A percentile compares a stretch with the other conserved stretches of the same genome.
phyloP scores from a whole-genome alignment of 257 asterid species.

The Solanum commersonii region DNA sequence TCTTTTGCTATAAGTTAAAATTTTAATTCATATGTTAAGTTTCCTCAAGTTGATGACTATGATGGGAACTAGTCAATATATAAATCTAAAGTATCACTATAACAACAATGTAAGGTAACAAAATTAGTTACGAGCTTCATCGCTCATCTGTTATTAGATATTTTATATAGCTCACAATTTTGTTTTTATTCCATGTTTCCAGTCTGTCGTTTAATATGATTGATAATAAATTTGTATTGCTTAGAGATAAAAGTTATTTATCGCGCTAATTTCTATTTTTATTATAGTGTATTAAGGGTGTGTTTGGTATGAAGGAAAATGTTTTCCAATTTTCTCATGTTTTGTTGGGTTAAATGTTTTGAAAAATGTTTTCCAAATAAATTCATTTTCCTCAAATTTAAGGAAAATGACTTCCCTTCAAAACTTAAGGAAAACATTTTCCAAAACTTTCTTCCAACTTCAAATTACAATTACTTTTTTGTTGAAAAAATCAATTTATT shows the following conservation, averaged over 20 bases:
- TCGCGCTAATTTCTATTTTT: too few species aligned
- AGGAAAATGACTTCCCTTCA: too few species aligned
- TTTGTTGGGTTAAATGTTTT: too few species aligned
- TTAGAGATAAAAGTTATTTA: background rate
- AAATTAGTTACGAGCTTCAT: background rate
- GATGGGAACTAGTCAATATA: background rate
- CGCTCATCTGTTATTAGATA: background rate
- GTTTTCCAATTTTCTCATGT: too few species aligned
- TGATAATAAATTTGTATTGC: background rate
- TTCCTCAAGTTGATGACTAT: background rate
- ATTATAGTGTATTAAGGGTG: too few species aligned
- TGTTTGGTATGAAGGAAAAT: too few species aligned
- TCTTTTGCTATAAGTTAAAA: background rate
- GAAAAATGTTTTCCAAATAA: too few species aligned
- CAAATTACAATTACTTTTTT: too few species aligned
- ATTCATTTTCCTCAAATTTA: too few species aligned
- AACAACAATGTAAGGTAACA: background rate
- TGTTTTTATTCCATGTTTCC: rapidly evolving
- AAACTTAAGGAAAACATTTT: too few species aligned
- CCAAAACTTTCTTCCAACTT: too few species aligned
- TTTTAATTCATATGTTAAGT: background rate
- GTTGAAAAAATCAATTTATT: too few species aligned
- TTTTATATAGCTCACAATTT: rapidly evolving
- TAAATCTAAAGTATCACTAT: background rate
- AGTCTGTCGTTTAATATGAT: background rate